Base-by-base conservation (phyloP, 2,329 filamentous ascomycete genomes). In the Fusarium beomiforme region DNA sequence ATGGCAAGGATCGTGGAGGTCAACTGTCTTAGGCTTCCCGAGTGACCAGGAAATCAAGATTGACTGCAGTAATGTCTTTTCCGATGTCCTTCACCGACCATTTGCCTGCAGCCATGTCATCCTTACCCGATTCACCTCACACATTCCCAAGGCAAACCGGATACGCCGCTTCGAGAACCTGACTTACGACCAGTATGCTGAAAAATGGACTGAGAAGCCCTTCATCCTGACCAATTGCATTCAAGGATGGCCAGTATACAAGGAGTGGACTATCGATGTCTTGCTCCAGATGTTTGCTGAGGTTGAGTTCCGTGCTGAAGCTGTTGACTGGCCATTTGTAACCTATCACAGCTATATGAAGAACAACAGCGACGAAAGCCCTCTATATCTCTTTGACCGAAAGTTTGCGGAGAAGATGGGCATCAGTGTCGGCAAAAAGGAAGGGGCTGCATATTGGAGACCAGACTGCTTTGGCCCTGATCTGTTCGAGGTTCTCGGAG, bases 311-410 rank as follows among this genome's bases (percentile, higher is more conserved):
- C 90, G 94, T 42, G 95, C 95, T 13, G 96, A 98, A 85, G 92
- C 94, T 1, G 95, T 98, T 8, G 94, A 98, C 81, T 98, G 95
- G 95, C 89, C 91, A 0, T 88, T 97, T 69, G 84, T 86, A n/a
- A 92, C 89, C 1, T 98, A 98, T 79, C 84, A 91, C 69, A 85
- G 89, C 46, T 99, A 98, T 81, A 93, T 98, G 91, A 84, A 85
- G 43, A 87, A 92, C 78, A 95, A 89, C 78, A 83, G 83, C 21
- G 95, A 98, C 72, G 96, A 98, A 81, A 95, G 92, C 68, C 95
- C 95, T 0, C 82, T 98, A 3, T 98, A 98, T 78, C 88, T 98
- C 34, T 98, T 98, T 79, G 96, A 98, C 79, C 89, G 92, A 62
- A 88, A 86, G 24, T 98, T 98, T 77, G 93, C 90, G 3, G 90